phyloP scores from a whole-genome alignment of 805 yeast genomes.

The Trichomonascus vanleenenianus region DNA sequence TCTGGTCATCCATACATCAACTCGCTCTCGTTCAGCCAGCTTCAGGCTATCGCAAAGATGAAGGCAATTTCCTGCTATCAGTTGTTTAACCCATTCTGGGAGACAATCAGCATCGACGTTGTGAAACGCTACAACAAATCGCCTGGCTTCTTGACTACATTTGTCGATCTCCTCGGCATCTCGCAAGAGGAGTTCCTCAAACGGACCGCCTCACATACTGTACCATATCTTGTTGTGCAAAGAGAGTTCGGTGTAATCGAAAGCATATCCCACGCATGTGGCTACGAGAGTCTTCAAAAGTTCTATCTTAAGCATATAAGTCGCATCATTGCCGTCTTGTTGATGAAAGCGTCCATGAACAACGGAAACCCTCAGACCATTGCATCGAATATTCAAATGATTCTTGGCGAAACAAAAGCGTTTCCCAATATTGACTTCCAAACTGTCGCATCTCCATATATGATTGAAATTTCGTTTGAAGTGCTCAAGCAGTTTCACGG shows the following conservation, averaged over 20 bases:
- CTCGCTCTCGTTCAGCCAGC: conserved; percentile 58
- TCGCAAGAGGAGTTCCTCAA: conserved; percentile 52
- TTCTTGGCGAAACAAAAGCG: background rate
- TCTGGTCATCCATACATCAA: conserved; percentile 58
- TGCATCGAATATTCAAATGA: conserved; percentile 28
- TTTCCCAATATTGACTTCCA: background rate
- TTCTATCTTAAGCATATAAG: conserved; percentile 44
- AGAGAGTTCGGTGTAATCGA: conserved; percentile 55
- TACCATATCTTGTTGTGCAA: conserved; percentile 67
- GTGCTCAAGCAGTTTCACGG: conserved; percentile 34
- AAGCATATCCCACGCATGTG: conserved; percentile 49
- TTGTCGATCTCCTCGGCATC: conserved; percentile 61
- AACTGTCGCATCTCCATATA: conserved; percentile 23
- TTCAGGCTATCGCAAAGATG: conserved; percentile 49
- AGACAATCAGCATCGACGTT: conserved; percentile 56
- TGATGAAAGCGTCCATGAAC: conserved; percentile 36
- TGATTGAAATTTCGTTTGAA: conserved; percentile 22
- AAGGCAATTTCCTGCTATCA: conserved; percentile 67
- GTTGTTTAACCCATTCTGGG: conserved; percentile 69
- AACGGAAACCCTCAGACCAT: conserved; percentile 41
- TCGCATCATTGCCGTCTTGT: conserved; percentile 48
- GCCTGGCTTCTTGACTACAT: conserved; percentile 46
- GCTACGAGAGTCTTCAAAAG: conserved; percentile 35
- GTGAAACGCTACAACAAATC: conserved; percentile 45
- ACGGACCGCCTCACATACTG: conserved; percentile 63